These are phyloP conservation scores for Mycena albidolilacea DNA, from an alignment of 768 basidiomycete species.

Conservation along the genomic window DNA sequence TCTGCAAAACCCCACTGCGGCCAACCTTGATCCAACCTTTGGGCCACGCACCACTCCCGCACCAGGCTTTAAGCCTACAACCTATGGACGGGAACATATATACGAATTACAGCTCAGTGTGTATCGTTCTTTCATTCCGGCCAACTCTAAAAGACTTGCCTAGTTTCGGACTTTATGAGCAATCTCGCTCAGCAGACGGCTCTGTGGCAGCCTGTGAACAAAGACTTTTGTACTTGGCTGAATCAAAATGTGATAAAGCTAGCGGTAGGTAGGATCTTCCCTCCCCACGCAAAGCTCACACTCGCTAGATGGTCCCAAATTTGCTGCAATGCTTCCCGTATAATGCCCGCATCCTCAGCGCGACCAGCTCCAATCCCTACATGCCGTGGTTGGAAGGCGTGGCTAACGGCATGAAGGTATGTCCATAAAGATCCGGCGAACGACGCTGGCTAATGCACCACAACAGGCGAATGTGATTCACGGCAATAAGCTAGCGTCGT, in stretches of 20 bases:
- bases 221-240: constrained; percentile 20
- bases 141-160: too few relatives aligned
- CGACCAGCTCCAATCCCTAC: constrained; percentile 6
- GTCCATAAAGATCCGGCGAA: background rate
- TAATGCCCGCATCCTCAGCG: constrained; percentile 3
- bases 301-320: constrained; percentile 23
- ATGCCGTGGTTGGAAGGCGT: constrained; percentile 28
- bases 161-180: constrained; percentile 28
- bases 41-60: background rate
- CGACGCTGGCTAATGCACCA: background rate
- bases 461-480: constrained; percentile 21
- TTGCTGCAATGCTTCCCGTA: constrained; percentile 15
- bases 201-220: constrained; percentile 21
- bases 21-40: constrained; percentile 14
- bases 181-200: constrained; percentile 24
- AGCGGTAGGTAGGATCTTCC: background rate
- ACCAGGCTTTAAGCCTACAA: constrained; percentile 6
- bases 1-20: background rate
- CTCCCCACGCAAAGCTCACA: too few relatives aligned
- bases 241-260: constrained; percentile 1
- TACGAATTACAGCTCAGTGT: constrained; percentile 30
- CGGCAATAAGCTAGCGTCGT: constrained; percentile 4
- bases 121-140: background rate
- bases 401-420: constrained; percentile 21
- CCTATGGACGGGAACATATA: constrained; percentile 26